Percentiles rank a stretch among this genome's conserved stretches.
Evolutionary conservation across 2,329 filamentous ascomycete genomes (phyloP).

Genomic region (Aurifilum marmelostoma): DNA sequence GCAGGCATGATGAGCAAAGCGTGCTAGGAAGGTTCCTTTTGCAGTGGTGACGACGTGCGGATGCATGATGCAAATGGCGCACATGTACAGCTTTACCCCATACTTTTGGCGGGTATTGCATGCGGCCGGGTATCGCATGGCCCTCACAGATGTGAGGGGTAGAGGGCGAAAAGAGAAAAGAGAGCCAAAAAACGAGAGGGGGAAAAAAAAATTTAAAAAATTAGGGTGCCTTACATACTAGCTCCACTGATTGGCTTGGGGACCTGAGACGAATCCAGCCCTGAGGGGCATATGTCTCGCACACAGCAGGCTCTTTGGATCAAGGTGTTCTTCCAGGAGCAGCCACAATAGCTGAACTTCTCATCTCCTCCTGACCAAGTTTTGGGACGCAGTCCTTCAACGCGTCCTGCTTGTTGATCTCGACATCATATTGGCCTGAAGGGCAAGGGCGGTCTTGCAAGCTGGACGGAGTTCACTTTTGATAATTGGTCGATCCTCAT

Average conservation of each 20-base stretch:
- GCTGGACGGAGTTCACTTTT: neutral
- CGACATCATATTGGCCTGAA: neutral
- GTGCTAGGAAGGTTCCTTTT: neutral
- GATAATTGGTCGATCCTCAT: slow-evolving; percentile 1
- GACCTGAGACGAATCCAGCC: no score
- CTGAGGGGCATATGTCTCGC: neutral
- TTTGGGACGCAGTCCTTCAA: no score
- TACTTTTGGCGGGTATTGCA: neutral
- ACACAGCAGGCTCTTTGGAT: neutral
- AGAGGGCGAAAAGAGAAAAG: neutral
- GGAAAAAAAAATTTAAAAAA: no score
- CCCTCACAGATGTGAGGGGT: neutral
- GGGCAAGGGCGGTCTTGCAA: neutral
- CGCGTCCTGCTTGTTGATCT: neutral
- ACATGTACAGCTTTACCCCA: neutral
- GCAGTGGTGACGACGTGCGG: neutral
- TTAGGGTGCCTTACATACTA: neutral
- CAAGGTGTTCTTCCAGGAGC: no score
- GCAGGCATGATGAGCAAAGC: no score
- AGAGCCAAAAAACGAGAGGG: no score
- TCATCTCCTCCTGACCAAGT: no score
- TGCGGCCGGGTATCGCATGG: no score
- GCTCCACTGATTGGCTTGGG: neutral
- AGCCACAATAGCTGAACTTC: no score
- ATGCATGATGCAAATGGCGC: neutral